Evolutionary conservation across 1,284 basidiomycete species (phyloP).

Genomic region (Pseudozyma flocculosa): DNA sequence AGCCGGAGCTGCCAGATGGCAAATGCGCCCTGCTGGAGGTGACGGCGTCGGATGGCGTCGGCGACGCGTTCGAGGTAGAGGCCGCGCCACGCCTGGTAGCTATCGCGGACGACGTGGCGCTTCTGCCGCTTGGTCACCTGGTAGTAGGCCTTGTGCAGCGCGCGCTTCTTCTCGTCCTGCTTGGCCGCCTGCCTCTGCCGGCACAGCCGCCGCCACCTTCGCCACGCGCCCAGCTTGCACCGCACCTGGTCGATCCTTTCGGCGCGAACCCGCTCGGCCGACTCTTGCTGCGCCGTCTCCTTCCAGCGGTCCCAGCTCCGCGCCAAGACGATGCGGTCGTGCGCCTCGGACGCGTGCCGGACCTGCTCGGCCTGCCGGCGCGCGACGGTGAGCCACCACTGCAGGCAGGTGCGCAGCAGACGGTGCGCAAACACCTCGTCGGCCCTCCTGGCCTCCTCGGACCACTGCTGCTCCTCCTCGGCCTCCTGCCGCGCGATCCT

Average conservation of each 20-base stretch:
- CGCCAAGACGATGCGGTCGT: conserved; percentile 11
- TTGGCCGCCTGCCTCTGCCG: conserved; percentile 7
- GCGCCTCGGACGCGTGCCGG: conserved; percentile 15
- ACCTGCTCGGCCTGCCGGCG: conserved; percentile 10
- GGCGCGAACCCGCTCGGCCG: conserved; percentile 4
- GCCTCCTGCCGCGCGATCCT: conserved; percentile 5
- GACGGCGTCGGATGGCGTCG: conserved; percentile 13
- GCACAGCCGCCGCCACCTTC: conserved; percentile 19
- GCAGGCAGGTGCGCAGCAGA: conserved; percentile 15
- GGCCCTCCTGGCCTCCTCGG: conserved; percentile 9
- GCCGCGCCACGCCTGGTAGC: conserved; percentile 14
- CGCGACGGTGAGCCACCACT: conserved; percentile 36
- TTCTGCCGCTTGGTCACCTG: conserved; percentile 6
- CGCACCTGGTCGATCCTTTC: conserved; percentile 27
- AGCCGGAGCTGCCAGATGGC: conserved; percentile 30
- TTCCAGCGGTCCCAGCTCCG: conserved; percentile 27
- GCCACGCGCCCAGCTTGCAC: conserved; percentile 31
- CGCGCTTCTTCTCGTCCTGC: conserved; percentile 20
- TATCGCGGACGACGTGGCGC: conserved; percentile 2
- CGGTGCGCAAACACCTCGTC: conserved; percentile 14
- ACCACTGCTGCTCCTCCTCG: conserved; percentile 7
- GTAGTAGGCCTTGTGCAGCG: conserved; percentile 30
- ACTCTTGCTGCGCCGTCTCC: background rate
- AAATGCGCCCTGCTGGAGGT: conserved; percentile 31
- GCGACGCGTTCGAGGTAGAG: conserved; percentile 7